Conservation (phyloP, 345 rosid genomes). For the Aegle marmelos region DNA sequence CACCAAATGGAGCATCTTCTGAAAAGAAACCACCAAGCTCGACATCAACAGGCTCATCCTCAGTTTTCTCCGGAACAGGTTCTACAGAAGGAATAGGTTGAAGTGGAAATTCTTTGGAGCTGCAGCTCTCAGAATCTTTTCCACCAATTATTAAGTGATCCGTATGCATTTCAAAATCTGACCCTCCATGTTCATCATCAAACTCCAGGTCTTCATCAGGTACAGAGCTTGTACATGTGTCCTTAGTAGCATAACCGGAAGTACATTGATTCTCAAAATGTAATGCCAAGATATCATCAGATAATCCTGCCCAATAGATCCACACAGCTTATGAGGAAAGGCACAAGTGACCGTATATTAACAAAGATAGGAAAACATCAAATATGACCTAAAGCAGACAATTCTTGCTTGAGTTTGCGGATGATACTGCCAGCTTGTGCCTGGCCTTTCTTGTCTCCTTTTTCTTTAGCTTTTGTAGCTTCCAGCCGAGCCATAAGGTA, state of each 20-base stretch:
- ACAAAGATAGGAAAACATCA: slow-evolving; percentile 18
- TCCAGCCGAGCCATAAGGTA: slow-evolving; percentile 65
- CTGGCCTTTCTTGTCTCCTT: slow-evolving; percentile 64
- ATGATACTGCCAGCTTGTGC: slow-evolving; percentile 63
- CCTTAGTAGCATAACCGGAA: slow-evolving; percentile 21
- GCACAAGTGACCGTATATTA: slow-evolving; percentile 14
- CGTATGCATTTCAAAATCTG: slow-evolving; percentile 15
- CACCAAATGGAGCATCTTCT: slow-evolving; percentile 46
- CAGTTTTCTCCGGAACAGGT: slow-evolving; percentile 29
- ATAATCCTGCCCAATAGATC: slow-evolving; percentile 57
- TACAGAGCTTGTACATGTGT: slow-evolving; percentile 23
- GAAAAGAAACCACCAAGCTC: slow-evolving; percentile 69
- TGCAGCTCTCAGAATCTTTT: slow-evolving; percentile 30
- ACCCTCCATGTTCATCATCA: slow-evolving; percentile 21
- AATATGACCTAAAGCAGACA: slow-evolving; percentile 71
- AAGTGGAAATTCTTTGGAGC: slow-evolving; percentile 32
- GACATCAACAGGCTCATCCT: slow-evolving; percentile 46
- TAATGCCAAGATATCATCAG: slow-evolving; percentile 59
- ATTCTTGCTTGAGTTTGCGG: slow-evolving; percentile 84
- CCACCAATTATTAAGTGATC: slow-evolving; percentile 27
- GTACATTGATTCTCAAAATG: slow-evolving; percentile 46
- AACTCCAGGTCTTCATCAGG: slow-evolving; percentile 26
- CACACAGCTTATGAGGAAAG: slow-evolving; percentile 30
- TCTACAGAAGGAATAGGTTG: slow-evolving; percentile 25
- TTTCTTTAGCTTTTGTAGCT: slow-evolving; percentile 77